Conservation (phyloP, 805 yeast genomes). For the Cyberlindnera amylophila region DNA sequence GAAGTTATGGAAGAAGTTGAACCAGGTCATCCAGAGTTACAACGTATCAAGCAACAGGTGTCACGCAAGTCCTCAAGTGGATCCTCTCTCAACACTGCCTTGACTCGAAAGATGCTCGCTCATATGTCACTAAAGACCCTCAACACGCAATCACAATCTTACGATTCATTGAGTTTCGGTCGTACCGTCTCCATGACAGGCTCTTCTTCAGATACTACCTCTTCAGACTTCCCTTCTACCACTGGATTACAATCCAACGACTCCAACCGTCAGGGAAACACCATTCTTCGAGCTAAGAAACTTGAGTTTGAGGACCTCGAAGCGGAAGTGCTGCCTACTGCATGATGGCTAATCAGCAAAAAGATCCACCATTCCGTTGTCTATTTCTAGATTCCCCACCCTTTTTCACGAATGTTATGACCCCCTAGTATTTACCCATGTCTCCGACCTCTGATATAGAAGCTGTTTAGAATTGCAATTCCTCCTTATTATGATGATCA, state of each 20-base stretch:
- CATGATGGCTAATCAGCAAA: conserved; percentile 5
- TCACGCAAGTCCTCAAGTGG: conserved; percentile 1
- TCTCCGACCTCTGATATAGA: no score
- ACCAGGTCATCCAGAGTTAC: conserved; percentile 12
- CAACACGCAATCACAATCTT: conserved; percentile 1
- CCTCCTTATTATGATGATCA: no score
- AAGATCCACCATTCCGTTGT: neutral
- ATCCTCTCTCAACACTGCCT: neutral
- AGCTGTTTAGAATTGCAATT: no score
- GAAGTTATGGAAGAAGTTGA: conserved; percentile 15
- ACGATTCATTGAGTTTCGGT: neutral
- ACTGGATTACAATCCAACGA: neutral
- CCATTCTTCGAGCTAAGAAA: conserved; percentile 5
- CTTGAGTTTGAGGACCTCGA: conserved; percentile 4
- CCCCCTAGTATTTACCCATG: no score
- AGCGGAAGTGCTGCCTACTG: conserved; percentile 8
- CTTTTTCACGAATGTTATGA: neutral
- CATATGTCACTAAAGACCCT: neutral
- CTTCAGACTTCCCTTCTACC: neutral
- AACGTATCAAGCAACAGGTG: conserved; percentile 1
- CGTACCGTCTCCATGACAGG: neutral
- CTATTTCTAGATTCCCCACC: neutral
- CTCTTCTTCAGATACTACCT: neutral
- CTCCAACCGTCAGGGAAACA: neutral
- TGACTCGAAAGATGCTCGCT: neutral